These are phyloP conservation scores for Mychonastes homosphaera DNA, from an alignment of 139 green algal species.

Conservation along the genomic window DNA sequence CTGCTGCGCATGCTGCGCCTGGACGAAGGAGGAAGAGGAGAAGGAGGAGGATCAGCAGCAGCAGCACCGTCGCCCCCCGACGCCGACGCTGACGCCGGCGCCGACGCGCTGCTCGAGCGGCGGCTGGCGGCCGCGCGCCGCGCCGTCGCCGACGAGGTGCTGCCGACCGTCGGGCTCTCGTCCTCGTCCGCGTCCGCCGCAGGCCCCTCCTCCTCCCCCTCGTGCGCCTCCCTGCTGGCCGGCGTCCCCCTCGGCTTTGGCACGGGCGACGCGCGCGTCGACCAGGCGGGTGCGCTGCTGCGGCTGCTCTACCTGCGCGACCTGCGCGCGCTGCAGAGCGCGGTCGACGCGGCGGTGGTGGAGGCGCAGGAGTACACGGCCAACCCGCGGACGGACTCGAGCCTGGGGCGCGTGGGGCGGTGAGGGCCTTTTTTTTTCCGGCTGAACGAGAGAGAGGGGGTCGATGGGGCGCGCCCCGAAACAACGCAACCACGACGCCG, in stretches of 20 bases:
- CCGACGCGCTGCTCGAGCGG: background rate
- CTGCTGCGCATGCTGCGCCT: background rate
- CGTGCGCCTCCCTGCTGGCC: background rate
- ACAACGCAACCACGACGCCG: no score
- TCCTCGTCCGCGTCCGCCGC: no score
- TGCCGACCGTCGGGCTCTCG: no score
- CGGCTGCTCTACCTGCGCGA: conserved; percentile 56
- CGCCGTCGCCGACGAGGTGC: background rate
- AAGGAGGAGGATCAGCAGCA: no score
- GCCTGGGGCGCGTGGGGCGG: conserved; percentile 34
- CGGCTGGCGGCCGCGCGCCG: background rate
- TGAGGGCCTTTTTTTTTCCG: no score
- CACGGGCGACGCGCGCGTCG: conserved; percentile 34
- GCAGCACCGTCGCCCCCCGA: no score
- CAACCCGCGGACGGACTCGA: conserved; percentile 43
- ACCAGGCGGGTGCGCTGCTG: conserved; percentile 40
- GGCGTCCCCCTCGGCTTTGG: no score
- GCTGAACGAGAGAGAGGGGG: no score
- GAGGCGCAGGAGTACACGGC: conserved; percentile 38
- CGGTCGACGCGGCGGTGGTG: conserved; percentile 37
- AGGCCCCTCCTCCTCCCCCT: no score
- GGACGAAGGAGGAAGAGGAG: no score
- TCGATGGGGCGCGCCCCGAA: no score
- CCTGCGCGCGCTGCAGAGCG: conserved; percentile 34
- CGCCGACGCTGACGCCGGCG: no score